These are phyloP conservation scores for Solanum hybrid DNA, from an alignment of 305 asterid species.

Conservation along the genomic window DNA sequence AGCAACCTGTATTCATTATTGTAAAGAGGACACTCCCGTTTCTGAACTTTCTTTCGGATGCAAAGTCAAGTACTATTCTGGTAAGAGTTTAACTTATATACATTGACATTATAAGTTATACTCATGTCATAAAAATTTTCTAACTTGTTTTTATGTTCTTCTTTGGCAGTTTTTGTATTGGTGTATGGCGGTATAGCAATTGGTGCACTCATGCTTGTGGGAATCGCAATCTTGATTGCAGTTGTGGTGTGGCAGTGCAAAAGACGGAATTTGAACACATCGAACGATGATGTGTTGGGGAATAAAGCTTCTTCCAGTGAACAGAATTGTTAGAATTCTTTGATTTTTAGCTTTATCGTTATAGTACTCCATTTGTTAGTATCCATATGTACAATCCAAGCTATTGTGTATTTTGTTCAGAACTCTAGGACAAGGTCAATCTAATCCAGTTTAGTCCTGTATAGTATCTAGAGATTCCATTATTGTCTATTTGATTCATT, in stretches of 20 bases:
- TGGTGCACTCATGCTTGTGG: constrained; percentile 25
- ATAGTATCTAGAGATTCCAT: background rate
- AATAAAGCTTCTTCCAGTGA: constrained; percentile 31
- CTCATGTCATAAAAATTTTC: background rate
- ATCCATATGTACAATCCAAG: constrained; percentile 3
- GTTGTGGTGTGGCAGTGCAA: constrained; percentile 19
- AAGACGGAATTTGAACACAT: constrained; percentile 23
- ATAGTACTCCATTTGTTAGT: constrained; percentile 26
- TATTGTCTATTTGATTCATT: background rate
- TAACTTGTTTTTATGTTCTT: background rate
- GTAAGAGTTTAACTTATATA: background rate
- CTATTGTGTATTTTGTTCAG: constrained; percentile 5
- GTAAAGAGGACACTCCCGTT: constrained; percentile 24
- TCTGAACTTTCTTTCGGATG: constrained; percentile 19
- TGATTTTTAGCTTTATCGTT: constrained; percentile 17
- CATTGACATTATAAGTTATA: background rate
- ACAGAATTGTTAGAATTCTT: constrained; percentile 33
- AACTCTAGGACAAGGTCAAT: background rate
- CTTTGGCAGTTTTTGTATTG: background rate
- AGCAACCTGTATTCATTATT: constrained; percentile 16
- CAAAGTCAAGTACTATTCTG: constrained; percentile 13
- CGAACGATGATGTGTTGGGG: background rate
- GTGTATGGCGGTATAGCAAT: background rate
- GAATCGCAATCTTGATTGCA: constrained; percentile 24
- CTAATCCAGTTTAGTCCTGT: background rate